phyloP scores from a whole-genome alignment of 176 grass and related monocot genomes.

The Cenchrus americanus region DNA sequence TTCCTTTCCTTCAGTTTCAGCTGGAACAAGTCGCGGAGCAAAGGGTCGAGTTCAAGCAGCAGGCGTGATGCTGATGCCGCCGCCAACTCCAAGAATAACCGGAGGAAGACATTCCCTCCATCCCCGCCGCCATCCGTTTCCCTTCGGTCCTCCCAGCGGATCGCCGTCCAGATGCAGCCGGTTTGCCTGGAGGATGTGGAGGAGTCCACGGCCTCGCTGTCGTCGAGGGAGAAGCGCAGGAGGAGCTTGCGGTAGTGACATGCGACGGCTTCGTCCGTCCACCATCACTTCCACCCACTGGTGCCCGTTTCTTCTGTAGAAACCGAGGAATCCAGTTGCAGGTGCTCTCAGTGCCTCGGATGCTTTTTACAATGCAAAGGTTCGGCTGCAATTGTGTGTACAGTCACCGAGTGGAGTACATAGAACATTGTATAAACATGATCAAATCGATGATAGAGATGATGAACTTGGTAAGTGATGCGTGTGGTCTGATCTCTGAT shows the following conservation, averaged over 20 bases:
- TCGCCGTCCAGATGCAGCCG: constrained; percentile 39
- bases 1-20: constrained; percentile 54
- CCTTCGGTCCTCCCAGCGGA: constrained; percentile 10
- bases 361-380: neutral
- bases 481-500: neutral
- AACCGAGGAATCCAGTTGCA: constrained; percentile 5
- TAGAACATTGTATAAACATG: neutral
- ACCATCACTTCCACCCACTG: constrained; percentile 3
- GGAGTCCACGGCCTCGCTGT: constrained; percentile 36
- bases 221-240: constrained; percentile 58
- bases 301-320: neutral
- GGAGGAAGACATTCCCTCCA: constrained; percentile 19
- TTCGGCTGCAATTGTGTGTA: constrained; percentile 39
- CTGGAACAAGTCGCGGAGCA: constrained; percentile 41
- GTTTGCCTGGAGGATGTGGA: constrained; percentile 46
- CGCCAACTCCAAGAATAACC: constrained; percentile 32
- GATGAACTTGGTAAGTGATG: neutral
- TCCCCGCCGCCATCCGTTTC: constrained; percentile 5
- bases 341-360: constrained; percentile 5
- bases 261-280: neutral
- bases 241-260: constrained; percentile 38
- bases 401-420: constrained; percentile 14
- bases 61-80: constrained; percentile 33
- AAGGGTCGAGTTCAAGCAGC: constrained; percentile 27
- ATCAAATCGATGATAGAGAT: constrained; percentile 3